Base-by-base conservation (phyloP, 164 flowering plant species). In the Dillenia turbinata region DNA sequence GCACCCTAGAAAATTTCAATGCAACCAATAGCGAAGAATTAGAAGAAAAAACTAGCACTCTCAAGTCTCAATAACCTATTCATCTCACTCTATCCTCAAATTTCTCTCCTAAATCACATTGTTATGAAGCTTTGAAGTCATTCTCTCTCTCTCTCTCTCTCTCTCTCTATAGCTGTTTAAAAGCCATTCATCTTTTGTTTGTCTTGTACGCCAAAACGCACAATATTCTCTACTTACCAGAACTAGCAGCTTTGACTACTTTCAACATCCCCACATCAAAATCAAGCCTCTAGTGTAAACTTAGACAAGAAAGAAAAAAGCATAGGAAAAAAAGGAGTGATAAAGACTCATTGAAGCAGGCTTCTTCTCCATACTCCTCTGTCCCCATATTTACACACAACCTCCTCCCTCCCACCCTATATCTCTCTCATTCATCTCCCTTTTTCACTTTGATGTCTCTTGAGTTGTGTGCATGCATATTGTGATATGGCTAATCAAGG, bases 401-500 rank as follows among this genome's bases (percentile, higher is more conserved):
- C 40, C 40, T 33, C 40, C 5, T 26, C 33, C 33, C 33, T 2
- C 33, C 22, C 22, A 1, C 22, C 22, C 22, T 19, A 19, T 19
- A 1, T 68, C 60, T 45, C 54, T 66, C 53, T 22, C 16, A 51
- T 24, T 48, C 45, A 11, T 24, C 9, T 50, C 44, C 60, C 53
- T 51, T 15, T 26, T 55, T 43, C 48, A 1, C 19, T 6, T n/a
- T 10, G 22, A 47, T 46, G 46, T 26, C 9, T 58, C 46, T 33
- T 12, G 45, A 52, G 54, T 19, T 15, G 33, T 11, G 9, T 71
- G 58, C 64, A 64, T 71, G 66, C 67, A 63, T 48, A 26, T 48
- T 33, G 59, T 46, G 45, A 33, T 33, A 78, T 78, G 81, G 77
- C 82, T 55, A 77, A 74, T 59, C 77, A 75, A 45, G 63, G 78